Conservation (phyloP, 164 flowering plant species). For the Litsea cubeba region DNA sequence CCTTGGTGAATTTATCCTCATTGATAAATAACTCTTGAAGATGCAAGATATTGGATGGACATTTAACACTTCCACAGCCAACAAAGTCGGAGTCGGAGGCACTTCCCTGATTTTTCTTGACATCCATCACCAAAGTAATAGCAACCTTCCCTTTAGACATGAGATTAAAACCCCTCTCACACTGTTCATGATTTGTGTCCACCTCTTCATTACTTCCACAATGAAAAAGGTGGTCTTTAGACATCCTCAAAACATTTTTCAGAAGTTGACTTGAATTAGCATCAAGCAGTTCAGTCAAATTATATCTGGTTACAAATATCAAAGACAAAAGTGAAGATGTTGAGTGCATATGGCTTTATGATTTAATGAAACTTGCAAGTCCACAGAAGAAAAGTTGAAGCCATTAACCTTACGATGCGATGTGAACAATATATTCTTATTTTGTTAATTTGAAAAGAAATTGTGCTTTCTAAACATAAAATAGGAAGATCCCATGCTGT, state of each 20-base stretch:
- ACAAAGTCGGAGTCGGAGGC: constrained; percentile 11
- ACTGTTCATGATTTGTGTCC: constrained; percentile 23
- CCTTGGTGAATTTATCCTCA: constrained; percentile 37
- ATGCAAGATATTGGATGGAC: constrained; percentile 20
- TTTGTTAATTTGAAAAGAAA: too few species aligned
- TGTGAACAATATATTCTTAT: too few species aligned
- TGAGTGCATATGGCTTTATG: not conserved
- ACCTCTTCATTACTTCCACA: constrained; percentile 21
- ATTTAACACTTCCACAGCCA: constrained; percentile 23
- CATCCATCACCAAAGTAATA: constrained; percentile 38
- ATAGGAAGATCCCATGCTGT: too few species aligned
- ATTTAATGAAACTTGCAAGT: not conserved
- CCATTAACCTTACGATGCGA: not conserved
- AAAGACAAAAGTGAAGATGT: constrained; percentile 2
- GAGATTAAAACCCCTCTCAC: constrained; percentile 36
- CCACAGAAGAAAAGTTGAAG: not conserved
- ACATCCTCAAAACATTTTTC: constrained; percentile 27
- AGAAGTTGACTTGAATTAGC: constrained; percentile 23
- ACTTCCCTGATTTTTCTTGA: constrained; percentile 10
- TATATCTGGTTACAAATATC: constrained; percentile 33
- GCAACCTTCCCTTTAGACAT: constrained; percentile 66
- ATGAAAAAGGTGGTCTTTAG: constrained; percentile 23
- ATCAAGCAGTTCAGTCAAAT: constrained; percentile 30
- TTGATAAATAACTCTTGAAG: constrained; percentile 35
- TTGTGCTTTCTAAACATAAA: too few species aligned